Evolutionary conservation across 169 alveolate genomes (phyloP).

Genomic region (Blepharisma undulans): DNA sequence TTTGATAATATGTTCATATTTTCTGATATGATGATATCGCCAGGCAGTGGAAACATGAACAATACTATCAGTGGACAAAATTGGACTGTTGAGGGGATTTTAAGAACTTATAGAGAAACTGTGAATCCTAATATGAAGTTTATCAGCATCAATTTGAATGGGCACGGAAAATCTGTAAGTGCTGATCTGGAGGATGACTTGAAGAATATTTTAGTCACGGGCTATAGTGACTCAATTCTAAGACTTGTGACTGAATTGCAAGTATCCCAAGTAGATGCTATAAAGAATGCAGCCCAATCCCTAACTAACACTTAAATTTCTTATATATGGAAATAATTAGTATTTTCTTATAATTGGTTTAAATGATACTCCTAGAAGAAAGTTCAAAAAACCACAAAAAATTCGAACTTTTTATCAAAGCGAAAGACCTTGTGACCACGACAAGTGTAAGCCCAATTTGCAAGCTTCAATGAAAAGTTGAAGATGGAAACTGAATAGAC

Average conservation of each 20-base stretch:
- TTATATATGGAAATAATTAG: neutral
- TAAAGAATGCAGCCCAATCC: neutral
- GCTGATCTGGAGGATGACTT: conserved; percentile 43
- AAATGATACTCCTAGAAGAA: neutral
- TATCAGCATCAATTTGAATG: conserved; percentile 29
- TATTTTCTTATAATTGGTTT: no score
- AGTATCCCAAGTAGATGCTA: neutral
- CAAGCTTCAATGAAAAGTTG: neutral
- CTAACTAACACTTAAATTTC: neutral
- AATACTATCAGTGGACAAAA: neutral
- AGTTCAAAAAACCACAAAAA: neutral
- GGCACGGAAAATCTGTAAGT: conserved; percentile 25
- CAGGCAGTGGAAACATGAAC: conserved; percentile 1
- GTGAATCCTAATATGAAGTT: conserved; percentile 33
- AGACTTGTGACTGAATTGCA: neutral
- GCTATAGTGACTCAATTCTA: conserved; percentile 15
- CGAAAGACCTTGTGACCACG: neutral
- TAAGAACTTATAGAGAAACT: conserved; percentile 31
- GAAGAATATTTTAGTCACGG: conserved; percentile 18
- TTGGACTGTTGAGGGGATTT: neutral
- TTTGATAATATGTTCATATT: conserved; percentile 35
- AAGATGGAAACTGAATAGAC: neutral
- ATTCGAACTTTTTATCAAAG: neutral
- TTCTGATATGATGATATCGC: conserved; percentile 47
- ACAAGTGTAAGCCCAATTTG: neutral